These are phyloP conservation scores for Raffaelea albimanens DNA, from an alignment of 2,329 filamentous ascomycete species.

Conservation along the genomic window DNA sequence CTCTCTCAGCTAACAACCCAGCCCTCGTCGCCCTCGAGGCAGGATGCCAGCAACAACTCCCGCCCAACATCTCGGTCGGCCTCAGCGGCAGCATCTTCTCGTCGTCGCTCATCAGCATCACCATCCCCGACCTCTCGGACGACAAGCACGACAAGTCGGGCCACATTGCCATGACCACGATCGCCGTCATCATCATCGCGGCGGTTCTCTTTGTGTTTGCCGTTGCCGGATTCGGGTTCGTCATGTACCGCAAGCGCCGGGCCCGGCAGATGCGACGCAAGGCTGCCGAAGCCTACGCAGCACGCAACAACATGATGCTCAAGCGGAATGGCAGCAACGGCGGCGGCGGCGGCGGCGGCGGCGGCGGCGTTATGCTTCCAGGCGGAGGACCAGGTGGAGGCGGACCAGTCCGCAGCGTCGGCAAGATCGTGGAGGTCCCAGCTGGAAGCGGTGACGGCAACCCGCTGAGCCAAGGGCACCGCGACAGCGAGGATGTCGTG, in stretches of 20 bases:
- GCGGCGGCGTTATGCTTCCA: not conserved
- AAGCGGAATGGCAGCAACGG: not conserved
- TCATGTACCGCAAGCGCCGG: conserved; percentile 35
- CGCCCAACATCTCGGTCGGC: conserved; percentile 16
- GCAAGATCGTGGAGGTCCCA: not conserved
- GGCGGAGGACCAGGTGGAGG: too few species aligned
- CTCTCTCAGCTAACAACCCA: conserved; percentile 15
- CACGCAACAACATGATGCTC: not conserved
- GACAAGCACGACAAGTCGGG: conserved; percentile 8
- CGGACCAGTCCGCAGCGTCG: not conserved
- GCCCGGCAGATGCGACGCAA: conserved; percentile 27
- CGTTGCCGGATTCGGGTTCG: conserved; percentile 28
- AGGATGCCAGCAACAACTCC: conserved; percentile 38
- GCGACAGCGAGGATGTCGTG: not conserved
- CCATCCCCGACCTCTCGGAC: conserved; percentile 21
- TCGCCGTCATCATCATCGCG: conserved; percentile 35
- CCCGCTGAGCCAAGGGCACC: not conserved
- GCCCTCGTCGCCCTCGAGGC: conserved; percentile 42
- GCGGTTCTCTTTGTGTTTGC: conserved; percentile 27
- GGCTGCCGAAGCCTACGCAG: conserved; percentile 14
- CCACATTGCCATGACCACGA: conserved; percentile 26
- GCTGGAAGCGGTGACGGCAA: too few species aligned
- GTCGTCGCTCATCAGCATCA: conserved; percentile 18
- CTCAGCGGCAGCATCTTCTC: conserved; percentile 21
- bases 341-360: conserved; percentile 8